Evolutionary conservation across 2,329 filamentous ascomycete genomes (phyloP), one percentile per base, ranked within the genome.

Genomic region (Parasarocladium wereldwijsianum): DNA sequence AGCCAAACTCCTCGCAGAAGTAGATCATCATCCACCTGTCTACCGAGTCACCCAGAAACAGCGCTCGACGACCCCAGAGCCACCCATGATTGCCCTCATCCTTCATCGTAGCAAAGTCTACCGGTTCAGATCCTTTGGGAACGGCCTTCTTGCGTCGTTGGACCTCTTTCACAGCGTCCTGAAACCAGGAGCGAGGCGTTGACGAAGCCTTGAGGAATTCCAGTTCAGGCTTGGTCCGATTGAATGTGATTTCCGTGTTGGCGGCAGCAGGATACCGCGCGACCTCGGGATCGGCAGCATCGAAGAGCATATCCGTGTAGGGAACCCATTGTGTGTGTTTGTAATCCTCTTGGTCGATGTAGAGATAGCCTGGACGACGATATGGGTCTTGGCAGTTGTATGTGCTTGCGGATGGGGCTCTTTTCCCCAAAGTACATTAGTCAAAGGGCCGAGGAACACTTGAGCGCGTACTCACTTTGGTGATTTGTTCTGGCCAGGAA

Each of bases 331-430:
- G 19, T 7, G 28, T 30, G n/a, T 21, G 18, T 16, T 30, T 23
- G 28, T 30, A 30, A 14, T 30, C 28, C 8, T 30, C 28, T 10
- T 23, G 28, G 14, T 30, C 28, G 15, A 30, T 30, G 20, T 24
- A 30, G 15, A 30, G 28, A 13, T 30, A 30, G 6, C 28, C 28
- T 16, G 28, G 28, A 13, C 28, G 28, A 11, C 28, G 28, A 14
- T 30, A 30, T 8, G 28, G 28, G 18, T 30, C 28, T 17, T 30
- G 19, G 16, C 28, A 30, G 12, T 13, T 30, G 28, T 30, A 30
- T 9, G 24, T 30, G 7, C 24, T 11, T 12, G 17, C 24, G 12
- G 20, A 24, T 11, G 27, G 4, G 4, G 13, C 14, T 17, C 28
- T 30, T 15, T 8, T 4, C n/a, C n/a, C 12, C n/a, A 12, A 14